A percentile compares a stretch with the other conserved stretches of the same genome.
phyloP scores from a whole-genome alignment of 331 rosid species.

The Telfairia occidentalis region DNA sequence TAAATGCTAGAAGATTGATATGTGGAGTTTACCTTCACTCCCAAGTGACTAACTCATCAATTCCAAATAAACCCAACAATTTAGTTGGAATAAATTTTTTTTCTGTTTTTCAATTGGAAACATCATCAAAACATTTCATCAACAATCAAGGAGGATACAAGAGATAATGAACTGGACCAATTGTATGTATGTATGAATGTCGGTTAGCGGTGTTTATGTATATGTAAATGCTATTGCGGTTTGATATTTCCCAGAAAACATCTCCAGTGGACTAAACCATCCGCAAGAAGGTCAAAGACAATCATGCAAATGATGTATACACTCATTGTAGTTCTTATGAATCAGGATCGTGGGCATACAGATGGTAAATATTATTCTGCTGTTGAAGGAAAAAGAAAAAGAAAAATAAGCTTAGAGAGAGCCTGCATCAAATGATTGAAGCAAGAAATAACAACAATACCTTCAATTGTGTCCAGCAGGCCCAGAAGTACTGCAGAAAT shows the following conservation, averaged over 20 bases:
- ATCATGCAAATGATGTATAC: neutral
- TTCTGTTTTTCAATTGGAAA: neutral
- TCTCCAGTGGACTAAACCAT: neutral
- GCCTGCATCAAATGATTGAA: neutral
- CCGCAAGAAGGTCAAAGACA: neutral
- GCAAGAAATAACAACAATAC: constrained; percentile 25
- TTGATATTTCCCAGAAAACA: neutral
- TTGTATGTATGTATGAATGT: neutral
- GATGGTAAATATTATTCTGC: neutral
- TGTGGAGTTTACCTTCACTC: neutral
- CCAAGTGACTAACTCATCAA: neutral
- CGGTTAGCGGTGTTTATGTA: neutral
- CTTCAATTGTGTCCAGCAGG: constrained; percentile 46
- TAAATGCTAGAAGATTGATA: neutral
- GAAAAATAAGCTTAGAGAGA: constrained; percentile 9
- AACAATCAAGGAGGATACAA: neutral
- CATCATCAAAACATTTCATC: neutral
- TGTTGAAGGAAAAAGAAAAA: neutral
- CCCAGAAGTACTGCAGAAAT: constrained; percentile 52
- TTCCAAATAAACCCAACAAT: neutral
- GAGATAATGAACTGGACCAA: neutral
- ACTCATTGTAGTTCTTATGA: neutral
- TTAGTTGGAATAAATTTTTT: neutral
- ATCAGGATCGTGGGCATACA: neutral
- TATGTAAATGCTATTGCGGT: neutral